Evolutionary conservation across 106 monocot species (phyloP).

Genomic region (Chionographis japonica): DNA sequence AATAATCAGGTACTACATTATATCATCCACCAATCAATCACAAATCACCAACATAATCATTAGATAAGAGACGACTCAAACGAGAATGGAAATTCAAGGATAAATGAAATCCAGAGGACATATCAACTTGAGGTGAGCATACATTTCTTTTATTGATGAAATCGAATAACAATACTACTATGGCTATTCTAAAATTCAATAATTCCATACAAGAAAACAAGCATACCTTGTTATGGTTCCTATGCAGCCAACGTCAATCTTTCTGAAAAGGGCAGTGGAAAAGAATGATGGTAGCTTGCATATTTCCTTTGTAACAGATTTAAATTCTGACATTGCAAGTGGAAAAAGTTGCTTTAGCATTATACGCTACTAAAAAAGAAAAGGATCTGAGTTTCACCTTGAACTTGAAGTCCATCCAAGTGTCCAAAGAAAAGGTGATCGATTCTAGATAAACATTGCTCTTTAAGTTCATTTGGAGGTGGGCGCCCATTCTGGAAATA

Average conservation of each 20-base stretch:
- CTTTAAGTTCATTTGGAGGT: conserved; percentile 65
- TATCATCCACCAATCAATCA: too few relatives aligned
- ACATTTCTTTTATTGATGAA: too few relatives aligned
- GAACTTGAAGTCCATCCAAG: conserved; percentile 66
- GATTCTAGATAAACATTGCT: conserved; percentile 61
- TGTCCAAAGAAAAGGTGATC: conserved; percentile 64
- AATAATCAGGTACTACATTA: too few relatives aligned
- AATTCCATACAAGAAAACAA: neutral
- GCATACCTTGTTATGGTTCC: conserved; percentile 65
- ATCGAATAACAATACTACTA: too few relatives aligned
- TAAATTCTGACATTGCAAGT: conserved; percentile 54
- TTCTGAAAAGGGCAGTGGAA: conserved; percentile 71
- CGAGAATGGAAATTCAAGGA: too few relatives aligned
- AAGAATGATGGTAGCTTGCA: conserved; percentile 97
- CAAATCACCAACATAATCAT: too few relatives aligned
- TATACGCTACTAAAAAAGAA: neutral
- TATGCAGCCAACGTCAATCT: conserved; percentile 57
- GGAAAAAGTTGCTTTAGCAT: neutral
- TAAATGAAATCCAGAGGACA: too few relatives aligned
- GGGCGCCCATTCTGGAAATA: conserved; percentile 88
- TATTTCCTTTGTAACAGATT: conserved; percentile 75
- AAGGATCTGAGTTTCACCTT: conserved; percentile 32
- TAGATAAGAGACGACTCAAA: too few relatives aligned
- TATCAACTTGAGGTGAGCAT: too few relatives aligned
- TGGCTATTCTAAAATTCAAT: neutral